phyloP scores from a whole-genome alignment of 2,329 filamentous ascomycete genomes.

The Endoconidiophora polonica region DNA sequence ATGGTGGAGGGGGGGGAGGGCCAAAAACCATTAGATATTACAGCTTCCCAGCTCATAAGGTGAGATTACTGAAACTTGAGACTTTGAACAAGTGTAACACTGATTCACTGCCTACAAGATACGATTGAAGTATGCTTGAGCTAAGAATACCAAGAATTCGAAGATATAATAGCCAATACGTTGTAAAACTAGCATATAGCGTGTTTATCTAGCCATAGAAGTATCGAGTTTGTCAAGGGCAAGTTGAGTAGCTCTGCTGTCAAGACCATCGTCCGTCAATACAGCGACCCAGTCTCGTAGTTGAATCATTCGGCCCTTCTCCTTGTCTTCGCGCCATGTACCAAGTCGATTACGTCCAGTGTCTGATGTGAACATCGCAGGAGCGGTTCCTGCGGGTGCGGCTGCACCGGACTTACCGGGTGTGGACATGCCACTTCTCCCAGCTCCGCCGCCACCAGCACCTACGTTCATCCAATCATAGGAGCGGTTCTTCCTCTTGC shows the following conservation, averaged over 20 bases:
- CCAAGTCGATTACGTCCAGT: slow-evolving; percentile 46
- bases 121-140: too few species aligned
- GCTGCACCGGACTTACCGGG: slow-evolving; percentile 25
- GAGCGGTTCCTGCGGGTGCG: slow-evolving; percentile 17
- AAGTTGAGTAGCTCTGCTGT: slow-evolving; percentile 43
- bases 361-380: slow-evolving; percentile 34
- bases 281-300: slow-evolving; percentile 66
- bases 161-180: too few species aligned
- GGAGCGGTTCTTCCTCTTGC: slow-evolving; percentile 45
- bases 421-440: slow-evolving; percentile 33
- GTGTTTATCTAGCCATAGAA: slow-evolving; percentile 26
- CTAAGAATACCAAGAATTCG: too few species aligned
- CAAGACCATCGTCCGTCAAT: slow-evolving; percentile 61
- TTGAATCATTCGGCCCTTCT: slow-evolving; percentile 65
- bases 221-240: slow-evolving; percentile 37
- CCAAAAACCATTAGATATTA: too few species aligned
- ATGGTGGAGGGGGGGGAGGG: too few species aligned
- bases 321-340: slow-evolving; percentile 61
- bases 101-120: too few species aligned
- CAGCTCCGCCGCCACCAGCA: slow-evolving; percentile 23
- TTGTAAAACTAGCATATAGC: neutral
- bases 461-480: slow-evolving; percentile 58
- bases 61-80: too few species aligned
- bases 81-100: too few species aligned
- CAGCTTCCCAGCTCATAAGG: too few species aligned